phyloP scores from a whole-genome alignment of 192 early-diverging fungal genomes.

The Entomortierella chlamydospora region DNA sequence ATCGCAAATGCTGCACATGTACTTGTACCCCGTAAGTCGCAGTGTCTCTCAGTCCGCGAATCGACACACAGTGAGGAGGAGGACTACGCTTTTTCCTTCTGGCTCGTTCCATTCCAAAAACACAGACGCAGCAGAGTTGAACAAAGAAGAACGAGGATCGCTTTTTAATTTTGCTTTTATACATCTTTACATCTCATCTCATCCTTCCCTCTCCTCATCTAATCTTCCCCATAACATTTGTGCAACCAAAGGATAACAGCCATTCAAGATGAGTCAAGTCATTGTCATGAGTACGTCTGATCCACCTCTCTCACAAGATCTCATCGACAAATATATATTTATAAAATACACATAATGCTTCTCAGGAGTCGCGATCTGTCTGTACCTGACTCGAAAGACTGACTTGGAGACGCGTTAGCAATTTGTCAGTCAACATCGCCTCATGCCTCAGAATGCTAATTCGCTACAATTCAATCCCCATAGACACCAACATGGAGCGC shows the following conservation, averaged over 20 bases:
- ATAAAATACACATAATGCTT: background rate
- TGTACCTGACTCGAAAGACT: background rate
- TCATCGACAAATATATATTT: background rate
- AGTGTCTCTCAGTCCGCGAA: background rate
- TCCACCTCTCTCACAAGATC: background rate
- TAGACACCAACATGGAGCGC: constrained; percentile 90
- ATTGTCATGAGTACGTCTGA: constrained; percentile 84
- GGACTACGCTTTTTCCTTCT: constrained; percentile 11
- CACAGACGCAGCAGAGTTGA: background rate
- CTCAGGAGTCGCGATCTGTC: background rate
- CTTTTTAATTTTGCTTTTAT: background rate
- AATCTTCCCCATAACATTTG: background rate
- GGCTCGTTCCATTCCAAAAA: constrained; percentile 27
- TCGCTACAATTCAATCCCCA: background rate
- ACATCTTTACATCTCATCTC: background rate
- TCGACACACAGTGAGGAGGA: background rate
- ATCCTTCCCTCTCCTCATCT: background rate
- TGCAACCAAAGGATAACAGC: background rate
- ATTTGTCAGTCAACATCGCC: background rate
- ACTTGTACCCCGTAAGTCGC: constrained; percentile 22
- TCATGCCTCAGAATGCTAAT: too few species aligned
- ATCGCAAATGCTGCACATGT: too few species aligned
- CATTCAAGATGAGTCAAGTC: constrained; percentile 81
- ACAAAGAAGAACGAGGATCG: background rate
- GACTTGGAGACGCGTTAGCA: background rate